Base-by-base conservation (phyloP, 495 filamentous ascomycete genomes). In the Apiosordaria backusii region DNA sequence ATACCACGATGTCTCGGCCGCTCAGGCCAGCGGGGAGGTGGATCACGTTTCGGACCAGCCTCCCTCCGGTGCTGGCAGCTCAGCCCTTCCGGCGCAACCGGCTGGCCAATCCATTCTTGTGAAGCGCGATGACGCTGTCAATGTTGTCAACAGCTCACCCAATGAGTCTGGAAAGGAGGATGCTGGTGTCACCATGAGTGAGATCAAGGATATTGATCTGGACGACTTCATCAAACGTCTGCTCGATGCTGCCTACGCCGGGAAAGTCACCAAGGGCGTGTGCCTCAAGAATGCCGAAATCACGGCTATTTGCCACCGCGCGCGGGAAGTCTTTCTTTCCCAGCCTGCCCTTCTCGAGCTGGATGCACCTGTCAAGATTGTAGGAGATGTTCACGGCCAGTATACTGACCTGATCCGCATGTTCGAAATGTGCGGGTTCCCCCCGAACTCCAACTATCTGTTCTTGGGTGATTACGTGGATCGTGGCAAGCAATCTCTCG, bases 401-500 rank as follows among this genome's bases (percentile, higher is more conserved):
- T 99, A 97, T 74, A 96, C 94, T 19, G 95, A 99, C 78, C 81
- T 99, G 26, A 96, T 99, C 70, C 85, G 95, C 40, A 89, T 99
- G 85, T 99, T 99, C 69, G 95, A 99, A 79, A 98, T 98, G 96
- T 97, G 95, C 71, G 95, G 95, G 2, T 99, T 97, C 74, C 95
- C 95, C 13, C 95, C 95, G 6, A 88, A 86, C 55, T 87, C 92
- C 6, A 99, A 99, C 81, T 99, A 91, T 73, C 84, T 99, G 50
- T 99, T 99, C 76, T 82, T 99, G 16, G 95, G 95, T 16, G 95
- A 99, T 74, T 99, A 99, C 76, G 95, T 99, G 66, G 95, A 99
- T 75, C 88, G 95, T 60, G 95, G 95, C 66, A 99, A 99, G 80
- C 94, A 97, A 73, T 96, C 92, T 57, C 81, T 99, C 65, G 95